Evolutionary conservation across 78 protist species (phyloP), one percentile per base, ranked within the genome.

Genomic region (Mastigamoeba balamuthi): DNA sequence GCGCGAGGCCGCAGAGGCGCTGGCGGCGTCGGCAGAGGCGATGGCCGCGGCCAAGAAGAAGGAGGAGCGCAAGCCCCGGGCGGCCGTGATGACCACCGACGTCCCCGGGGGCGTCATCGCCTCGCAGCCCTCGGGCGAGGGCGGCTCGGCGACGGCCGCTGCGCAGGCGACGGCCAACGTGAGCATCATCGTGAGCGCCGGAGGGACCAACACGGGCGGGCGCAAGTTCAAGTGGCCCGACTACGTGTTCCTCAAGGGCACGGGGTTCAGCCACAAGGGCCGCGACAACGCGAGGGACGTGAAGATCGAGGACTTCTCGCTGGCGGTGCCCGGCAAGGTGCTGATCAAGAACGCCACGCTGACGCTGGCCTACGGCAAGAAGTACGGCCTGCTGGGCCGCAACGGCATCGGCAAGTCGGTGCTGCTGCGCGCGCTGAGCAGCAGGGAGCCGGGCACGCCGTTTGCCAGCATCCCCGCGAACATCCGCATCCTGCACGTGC

Each of bases 341-440:
- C 76, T 87, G 17, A 42, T 87, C 28, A 38, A 76, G 6, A 70
- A 84, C 70, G 83, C 83, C 30, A 40, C 65, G 28, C 74, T 87
- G 6, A 77, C 74, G 1, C 35, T 87, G 10, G 77, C 87, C 23
- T 73, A 75, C 40, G 91, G 91, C 29, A 72, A 82, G 17, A 78
- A 65, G 44, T 76, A 39, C 58, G 58, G 98, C 28, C 84, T 95
- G 29, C 83, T 93, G 65, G 98, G 96, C 23, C 71, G 80, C 30
- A 94, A 94, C 82, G 98, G 98, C 70, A 39, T 75, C 30, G 98
- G 98, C 39, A 95, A 95, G 79, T 69, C 93, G n/a, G 88, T 95
- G 38, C 89, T 95, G 66, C 88, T 95, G 74, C 71, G 90, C 40
- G 35, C 40, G 74, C 29, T 95, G 39, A 91, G 91, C 2, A 48